A percentile compares a stretch with the other conserved stretches of the same genome.
phyloP scores from a whole-genome alignment of 1,284 basidiomycete species.

The Puccinia hordei region DNA sequence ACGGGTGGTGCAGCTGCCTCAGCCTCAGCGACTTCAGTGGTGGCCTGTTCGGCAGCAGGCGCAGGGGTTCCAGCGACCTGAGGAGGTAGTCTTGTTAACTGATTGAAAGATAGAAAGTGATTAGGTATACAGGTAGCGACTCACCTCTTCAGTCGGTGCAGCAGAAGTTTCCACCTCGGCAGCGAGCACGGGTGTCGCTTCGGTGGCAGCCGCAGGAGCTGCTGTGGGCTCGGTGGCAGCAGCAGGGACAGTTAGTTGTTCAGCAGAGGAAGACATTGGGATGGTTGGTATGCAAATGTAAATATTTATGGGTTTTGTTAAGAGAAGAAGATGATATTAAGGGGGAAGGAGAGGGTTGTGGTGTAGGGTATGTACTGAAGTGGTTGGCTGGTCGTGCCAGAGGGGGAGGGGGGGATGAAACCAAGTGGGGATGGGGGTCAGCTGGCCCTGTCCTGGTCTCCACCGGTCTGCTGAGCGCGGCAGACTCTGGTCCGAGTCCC shows the following conservation, averaged over 20 bases:
- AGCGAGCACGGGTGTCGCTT: background rate
- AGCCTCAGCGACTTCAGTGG: background rate
- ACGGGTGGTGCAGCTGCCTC: slow-evolving; percentile 21
- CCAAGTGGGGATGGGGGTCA: too few relatives aligned
- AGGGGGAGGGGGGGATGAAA: too few relatives aligned
- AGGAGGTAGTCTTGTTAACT: background rate
- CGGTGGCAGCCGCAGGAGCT: background rate
- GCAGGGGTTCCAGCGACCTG: background rate
- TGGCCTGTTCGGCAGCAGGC: background rate
- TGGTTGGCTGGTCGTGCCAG: background rate
- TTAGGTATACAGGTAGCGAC: background rate
- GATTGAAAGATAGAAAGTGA: background rate
- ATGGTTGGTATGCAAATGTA: background rate
- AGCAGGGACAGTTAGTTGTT: background rate
- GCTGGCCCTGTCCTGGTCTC: too few relatives aligned
- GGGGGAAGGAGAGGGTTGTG: background rate
- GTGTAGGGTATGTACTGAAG: background rate
- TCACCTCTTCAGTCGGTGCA: background rate
- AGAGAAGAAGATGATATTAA: too few relatives aligned
- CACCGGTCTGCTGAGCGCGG: too few relatives aligned
- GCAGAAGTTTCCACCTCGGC: background rate
- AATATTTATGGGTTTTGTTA: too few relatives aligned
- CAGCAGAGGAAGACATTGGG: background rate
- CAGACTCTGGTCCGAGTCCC: too few relatives aligned
- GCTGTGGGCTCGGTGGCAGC: background rate